Evolutionary conservation across 192 early-diverging fungal genomes (phyloP), one percentile per base, ranked within the genome.

Genomic region (Entophlyctis luteolus): DNA sequence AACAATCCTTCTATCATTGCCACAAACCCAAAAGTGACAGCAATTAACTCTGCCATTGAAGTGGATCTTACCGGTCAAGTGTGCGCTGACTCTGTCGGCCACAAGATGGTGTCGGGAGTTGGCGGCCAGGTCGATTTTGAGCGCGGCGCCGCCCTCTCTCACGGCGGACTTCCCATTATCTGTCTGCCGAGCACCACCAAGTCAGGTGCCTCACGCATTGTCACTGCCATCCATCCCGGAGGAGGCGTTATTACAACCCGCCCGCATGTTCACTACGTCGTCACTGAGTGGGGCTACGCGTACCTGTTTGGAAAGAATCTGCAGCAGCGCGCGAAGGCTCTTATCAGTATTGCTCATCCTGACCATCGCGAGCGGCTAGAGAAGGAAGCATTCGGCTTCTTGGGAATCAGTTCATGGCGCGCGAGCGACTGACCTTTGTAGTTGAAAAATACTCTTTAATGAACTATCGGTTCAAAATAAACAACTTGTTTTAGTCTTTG

Each of bases 91-190:
- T 79, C 76, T 20, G 62, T 83, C 1, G 81, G 81, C 0, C 66
- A 55, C 36, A 36, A 32, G 3, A 70, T 75, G 72, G 75, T 83
- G 33, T 77, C 74, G 23, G 81, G 81, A 36, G 81, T 83, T 1
- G 81, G 81, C 3, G 78, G 79, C 1, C 81, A 83, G 53, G 72
- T 81, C 25, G 79, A 83, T 48, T 83, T 83, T 50, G 81, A 83
- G 58, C 71, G 78, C 3, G 81, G 81, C 34, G 81, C 81, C 0
- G 78, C 81, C 5, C 33, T 83, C 4, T 73, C 69, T 38, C 38
- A 38, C 0, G 79, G 77, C 38, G 81, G 81, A 0, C 23, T 83
- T 1, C 81, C 81, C 23, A 81, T 81, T 63, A 83, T 83, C 38
- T 73, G 72, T 49, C 56, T 83, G 32, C 79, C 79, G 1, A 72